A percentile compares a stretch with the other conserved stretches of the same genome.
Conservation (phyloP, 768 basidiomycete species). For the Chiua virens region DNA sequence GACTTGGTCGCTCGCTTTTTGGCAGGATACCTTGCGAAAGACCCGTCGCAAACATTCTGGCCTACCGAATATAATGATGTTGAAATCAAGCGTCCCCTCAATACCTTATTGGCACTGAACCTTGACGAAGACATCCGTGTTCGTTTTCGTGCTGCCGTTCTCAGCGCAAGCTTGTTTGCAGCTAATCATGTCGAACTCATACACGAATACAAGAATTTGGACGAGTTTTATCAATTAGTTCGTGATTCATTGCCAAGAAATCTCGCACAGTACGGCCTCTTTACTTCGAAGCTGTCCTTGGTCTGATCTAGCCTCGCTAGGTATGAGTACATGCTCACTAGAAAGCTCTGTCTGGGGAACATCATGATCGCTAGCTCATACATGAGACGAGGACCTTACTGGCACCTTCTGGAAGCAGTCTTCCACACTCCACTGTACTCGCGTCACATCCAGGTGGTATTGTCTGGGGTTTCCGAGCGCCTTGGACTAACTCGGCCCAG, state of each 20-base stretch:
- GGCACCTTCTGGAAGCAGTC: conserved; percentile 79
- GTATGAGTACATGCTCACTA: conserved; percentile 74
- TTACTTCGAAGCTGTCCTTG: not conserved
- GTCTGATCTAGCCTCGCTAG: conserved; percentile 38
- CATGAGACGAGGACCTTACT: conserved; percentile 80
- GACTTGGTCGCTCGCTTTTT: conserved; percentile 66
- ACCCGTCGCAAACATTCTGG: conserved; percentile 58
- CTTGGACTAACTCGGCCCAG: conserved; percentile 64
- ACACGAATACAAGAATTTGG: conserved; percentile 21
- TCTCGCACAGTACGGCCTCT: conserved; percentile 46
- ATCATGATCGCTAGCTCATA: conserved; percentile 77
- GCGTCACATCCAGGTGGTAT: conserved; percentile 44
- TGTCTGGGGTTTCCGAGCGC: conserved; percentile 60
- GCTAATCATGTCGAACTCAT: conserved; percentile 35
- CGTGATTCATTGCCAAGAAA: conserved; percentile 44
- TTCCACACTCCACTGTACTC: conserved; percentile 32
- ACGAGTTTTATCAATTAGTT: conserved; percentile 46
- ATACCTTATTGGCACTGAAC: conserved; percentile 52
- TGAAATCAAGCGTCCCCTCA: conserved; percentile 38
- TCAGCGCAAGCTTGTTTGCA: conserved; percentile 59
- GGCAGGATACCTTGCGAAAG: conserved; percentile 57
- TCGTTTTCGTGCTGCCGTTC: conserved; percentile 69
- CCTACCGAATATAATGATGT: conserved; percentile 26
- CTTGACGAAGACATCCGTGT: conserved; percentile 82
- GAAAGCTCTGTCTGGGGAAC: conserved; percentile 69